Conservation (phyloP, 2,329 filamentous ascomycete species). For the Metarhizium anisopliae region DNA sequence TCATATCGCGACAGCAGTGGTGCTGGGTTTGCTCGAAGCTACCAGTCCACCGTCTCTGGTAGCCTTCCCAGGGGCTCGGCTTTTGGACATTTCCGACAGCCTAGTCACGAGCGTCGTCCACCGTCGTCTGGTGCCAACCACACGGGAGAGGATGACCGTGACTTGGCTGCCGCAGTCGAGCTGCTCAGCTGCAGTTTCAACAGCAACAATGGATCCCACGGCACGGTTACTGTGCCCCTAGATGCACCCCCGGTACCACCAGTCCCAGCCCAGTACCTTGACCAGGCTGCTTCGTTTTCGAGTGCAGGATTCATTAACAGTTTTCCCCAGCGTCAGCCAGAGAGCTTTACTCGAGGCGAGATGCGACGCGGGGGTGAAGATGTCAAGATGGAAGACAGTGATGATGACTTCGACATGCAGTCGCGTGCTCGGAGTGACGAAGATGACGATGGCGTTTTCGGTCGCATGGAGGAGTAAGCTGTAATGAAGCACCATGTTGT, state of each 20-base stretch:
- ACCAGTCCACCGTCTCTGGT: conserved; percentile 57
- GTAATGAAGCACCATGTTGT: conserved; percentile 7
- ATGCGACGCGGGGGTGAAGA: conserved; percentile 42
- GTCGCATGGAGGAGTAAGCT: conserved; percentile 80
- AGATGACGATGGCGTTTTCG: conserved; percentile 93
- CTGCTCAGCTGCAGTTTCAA: conserved; percentile 86
- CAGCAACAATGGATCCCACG: conserved; percentile 59
- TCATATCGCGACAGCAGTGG: conserved; percentile 47
- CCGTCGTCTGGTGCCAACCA: conserved; percentile 68
- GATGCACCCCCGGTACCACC: conserved; percentile 84
- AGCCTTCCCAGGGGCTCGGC: conserved; percentile 38
- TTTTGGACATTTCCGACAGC: conserved; percentile 57
- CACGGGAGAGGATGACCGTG: conserved; percentile 73
- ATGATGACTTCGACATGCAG: conserved; percentile 56
- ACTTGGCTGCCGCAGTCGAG: conserved; percentile 83
- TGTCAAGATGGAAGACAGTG: conserved; percentile 60
- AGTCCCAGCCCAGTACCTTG: conserved; percentile 71
- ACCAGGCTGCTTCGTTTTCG: conserved; percentile 47
- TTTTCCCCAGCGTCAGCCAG: conserved; percentile 50
- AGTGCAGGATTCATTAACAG: conserved; percentile 54
- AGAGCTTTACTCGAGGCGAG: conserved; percentile 57
- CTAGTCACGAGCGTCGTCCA: conserved; percentile 67
- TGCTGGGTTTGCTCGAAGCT: conserved; percentile 62
- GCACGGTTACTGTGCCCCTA: conserved; percentile 51
- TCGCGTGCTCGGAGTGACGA: conserved; percentile 66